These are phyloP conservation scores for Sphagnum fallax DNA, from an alignment of 228 moss, liverwort and hornwort species.

Conservation along the genomic window DNA sequence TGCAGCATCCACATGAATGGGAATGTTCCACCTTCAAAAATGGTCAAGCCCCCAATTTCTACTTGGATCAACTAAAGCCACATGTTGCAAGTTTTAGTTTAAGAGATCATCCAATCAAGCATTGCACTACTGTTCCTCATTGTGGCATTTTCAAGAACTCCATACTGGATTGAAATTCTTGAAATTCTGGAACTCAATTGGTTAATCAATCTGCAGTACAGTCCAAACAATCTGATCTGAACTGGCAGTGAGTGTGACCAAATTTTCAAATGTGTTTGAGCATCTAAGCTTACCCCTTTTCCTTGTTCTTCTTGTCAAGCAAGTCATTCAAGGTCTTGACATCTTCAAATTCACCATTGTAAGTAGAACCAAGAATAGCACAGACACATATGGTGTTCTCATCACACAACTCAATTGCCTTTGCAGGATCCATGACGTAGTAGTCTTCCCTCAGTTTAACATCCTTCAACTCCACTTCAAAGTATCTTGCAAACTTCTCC, in stretches of 20 bases:
- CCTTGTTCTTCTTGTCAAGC: conserved; percentile 43
- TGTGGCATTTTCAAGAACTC: no score
- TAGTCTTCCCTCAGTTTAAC: conserved; percentile 42
- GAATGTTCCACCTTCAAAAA: conserved; percentile 31
- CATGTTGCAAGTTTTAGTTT: not conserved
- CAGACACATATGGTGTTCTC: conserved; percentile 63
- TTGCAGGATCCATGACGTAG: conserved; percentile 47
- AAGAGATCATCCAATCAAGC: no score
- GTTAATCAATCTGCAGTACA: no score
- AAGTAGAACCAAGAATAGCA: conserved; percentile 56
- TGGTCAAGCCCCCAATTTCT: not conserved
- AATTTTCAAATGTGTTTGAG: no score
- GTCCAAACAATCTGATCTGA: no score
- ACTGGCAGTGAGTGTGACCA: no score
- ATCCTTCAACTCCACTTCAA: conserved; percentile 51
- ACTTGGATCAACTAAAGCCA: not conserved
- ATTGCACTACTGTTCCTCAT: no score
- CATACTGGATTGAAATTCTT: no score
- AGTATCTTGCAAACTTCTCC: conserved; percentile 59
- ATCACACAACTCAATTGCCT: conserved; percentile 56
- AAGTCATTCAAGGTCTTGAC: conserved; percentile 38
- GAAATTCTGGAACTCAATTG: no score
- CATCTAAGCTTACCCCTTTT: conserved; percentile 26
- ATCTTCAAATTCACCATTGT: conserved; percentile 60
- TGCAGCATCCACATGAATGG: conserved; percentile 55